Evolutionary conservation across 768 basidiomycete species (phyloP).

Genomic region (Tulasnella sp.): DNA sequence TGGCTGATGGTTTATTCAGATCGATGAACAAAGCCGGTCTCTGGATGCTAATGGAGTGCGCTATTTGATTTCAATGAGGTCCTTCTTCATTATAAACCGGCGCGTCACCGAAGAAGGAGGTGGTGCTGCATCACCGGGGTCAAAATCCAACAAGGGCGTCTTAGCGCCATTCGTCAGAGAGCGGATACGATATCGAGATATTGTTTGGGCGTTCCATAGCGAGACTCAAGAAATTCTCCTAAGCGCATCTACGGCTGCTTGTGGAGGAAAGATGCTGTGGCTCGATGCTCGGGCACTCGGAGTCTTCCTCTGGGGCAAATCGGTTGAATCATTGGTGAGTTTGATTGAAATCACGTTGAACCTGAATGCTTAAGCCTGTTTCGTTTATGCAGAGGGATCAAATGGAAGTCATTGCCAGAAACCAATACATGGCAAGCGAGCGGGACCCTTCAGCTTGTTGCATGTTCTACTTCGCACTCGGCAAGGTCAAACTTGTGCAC

Average conservation of each 20-base stretch:
- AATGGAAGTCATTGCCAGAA: constrained; percentile 86
- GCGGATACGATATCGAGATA: constrained; percentile 86
- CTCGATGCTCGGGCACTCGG: constrained; percentile 84
- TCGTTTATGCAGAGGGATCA: constrained; percentile 62
- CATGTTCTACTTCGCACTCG: constrained; percentile 91
- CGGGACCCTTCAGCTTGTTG: constrained; percentile 90
- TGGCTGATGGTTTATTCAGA: constrained; percentile 50
- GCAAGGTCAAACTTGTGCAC: constrained; percentile 89
- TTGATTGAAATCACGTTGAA: not conserved
- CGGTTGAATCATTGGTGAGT: constrained; percentile 71
- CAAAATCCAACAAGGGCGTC: constrained; percentile 18
- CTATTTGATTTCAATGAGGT: constrained; percentile 90
- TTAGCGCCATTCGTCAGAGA: constrained; percentile 49
- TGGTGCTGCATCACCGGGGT: constrained; percentile 3
- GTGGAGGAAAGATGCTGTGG: constrained; percentile 88
- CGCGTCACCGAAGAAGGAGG: constrained; percentile 43
- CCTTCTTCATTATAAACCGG: constrained; percentile 82
- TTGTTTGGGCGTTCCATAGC: constrained; percentile 96
- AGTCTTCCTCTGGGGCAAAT: constrained; percentile 84
- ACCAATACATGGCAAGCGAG: constrained; percentile 88
- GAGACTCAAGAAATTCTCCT: constrained; percentile 88
- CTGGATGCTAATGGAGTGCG: constrained; percentile 91
- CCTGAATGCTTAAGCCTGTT: not conserved
- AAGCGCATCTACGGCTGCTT: constrained; percentile 67
- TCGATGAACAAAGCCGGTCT: constrained; percentile 87